These are phyloP conservation scores for Forsythia suspensa DNA, from an alignment of 257 asterid species.

Conservation along the genomic window DNA sequence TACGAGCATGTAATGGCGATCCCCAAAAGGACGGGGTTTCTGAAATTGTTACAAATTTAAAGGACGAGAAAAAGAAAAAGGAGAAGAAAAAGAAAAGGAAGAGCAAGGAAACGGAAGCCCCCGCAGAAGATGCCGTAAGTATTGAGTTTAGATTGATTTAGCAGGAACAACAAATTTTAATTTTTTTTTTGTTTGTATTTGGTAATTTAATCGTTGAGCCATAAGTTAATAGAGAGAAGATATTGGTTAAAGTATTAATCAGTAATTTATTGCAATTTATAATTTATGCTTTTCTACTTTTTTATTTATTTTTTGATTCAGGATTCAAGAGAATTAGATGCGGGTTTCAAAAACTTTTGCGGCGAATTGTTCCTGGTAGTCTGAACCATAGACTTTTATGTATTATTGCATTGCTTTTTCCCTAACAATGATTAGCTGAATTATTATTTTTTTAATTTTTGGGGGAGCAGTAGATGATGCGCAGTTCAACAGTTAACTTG, in stretches of 20 bases:
- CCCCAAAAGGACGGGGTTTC: slow-evolving; percentile 26
- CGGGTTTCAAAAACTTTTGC: slow-evolving; percentile 55
- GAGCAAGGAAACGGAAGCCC: slow-evolving; percentile 37
- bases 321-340: slow-evolving; percentile 50
- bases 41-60: slow-evolving; percentile 37
- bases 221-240: neutral
- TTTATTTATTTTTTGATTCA: slow-evolving; percentile 22
- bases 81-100: slow-evolving; percentile 37
- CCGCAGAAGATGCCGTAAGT: slow-evolving; percentile 40
- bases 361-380: slow-evolving; percentile 64
- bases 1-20: slow-evolving; percentile 26
- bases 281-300: neutral
- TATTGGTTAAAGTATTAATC: neutral
- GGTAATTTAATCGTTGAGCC: neutral
- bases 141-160: slow-evolving; percentile 7
- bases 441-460: neutral
- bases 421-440: neutral
- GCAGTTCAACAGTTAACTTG: neutral
- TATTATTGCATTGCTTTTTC: neutral
- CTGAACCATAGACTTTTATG: neutral
- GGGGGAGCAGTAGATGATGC: slow-evolving; percentile 4
- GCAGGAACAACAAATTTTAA: neutral
- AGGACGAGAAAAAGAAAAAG: slow-evolving; percentile 39
- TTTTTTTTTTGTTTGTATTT: neutral
- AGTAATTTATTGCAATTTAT: neutral